Evolutionary conservation across 257 asterid genomes (phyloP), one percentile per base, ranked within the genome.

Genomic region (Linaria vulgaris): DNA sequence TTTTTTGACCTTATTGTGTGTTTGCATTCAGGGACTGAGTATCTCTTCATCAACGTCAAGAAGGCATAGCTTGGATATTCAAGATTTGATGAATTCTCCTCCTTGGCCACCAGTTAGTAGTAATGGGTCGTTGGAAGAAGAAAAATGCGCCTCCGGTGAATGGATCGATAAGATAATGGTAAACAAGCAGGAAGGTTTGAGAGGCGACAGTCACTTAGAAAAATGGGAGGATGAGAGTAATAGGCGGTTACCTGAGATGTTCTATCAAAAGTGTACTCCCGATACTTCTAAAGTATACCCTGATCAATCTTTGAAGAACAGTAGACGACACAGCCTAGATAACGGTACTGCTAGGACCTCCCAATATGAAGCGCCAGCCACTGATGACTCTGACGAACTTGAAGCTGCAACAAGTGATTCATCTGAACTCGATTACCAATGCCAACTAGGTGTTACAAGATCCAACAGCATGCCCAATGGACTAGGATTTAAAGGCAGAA

Each of bases 371-470:
- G 23, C 47, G 0, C 9, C 50, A 44, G 16, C 59, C 19, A 46
- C 43, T 1, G 85, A 76, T 71, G 84, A 77, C 47, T 66, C 75
- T 3, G 88, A 85, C 53, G 85, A 80, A 43, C 53, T 70, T 53
- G 95, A 85, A 61, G 78, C 74, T 43, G 84, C 79, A 43, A 84
- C 80, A 43, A 78, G 86, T 50, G 85, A 83, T 64, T 79, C 80
- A 63, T 80, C 89, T 46, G 95, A 88, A 73, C 69, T 69, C 31
- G 90, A 85, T 37, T 73, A 73, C 74, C 69, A 56, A 60, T 73
- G 67, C 68, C 85, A 85, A 73, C 59, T 64, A 8, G 77, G 51
- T 52, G 74, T 64, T 75, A 67, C 76, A 34, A 80, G 75, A 73
- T 57, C 65, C 67, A 60, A 70, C 48, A 63, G 48, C 61, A 63